A percentile compares a stretch with the other conserved stretches of the same genome.
phyloP scores from a whole-genome alignment of 192 early-diverging fungal genomes.

The Rhizophagus sp. region DNA sequence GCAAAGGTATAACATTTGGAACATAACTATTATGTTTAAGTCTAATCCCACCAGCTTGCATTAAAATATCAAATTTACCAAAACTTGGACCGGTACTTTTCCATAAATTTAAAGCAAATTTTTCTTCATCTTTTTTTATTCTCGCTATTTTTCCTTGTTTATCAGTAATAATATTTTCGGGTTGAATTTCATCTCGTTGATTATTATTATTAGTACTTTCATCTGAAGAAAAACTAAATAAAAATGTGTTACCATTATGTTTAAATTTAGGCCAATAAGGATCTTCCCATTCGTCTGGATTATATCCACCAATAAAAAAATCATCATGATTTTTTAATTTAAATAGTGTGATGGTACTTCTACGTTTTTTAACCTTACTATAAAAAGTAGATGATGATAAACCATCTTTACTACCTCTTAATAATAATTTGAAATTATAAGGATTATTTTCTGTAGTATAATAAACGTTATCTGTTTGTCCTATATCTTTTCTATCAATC shows the following conservation, averaged over 20 bases:
- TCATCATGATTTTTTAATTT: slow-evolving; percentile 4
- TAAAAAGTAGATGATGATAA: slow-evolving; percentile 9
- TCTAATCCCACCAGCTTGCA: neutral
- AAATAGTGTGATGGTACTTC: neutral
- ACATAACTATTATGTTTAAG: slow-evolving; percentile 16
- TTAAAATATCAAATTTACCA: slow-evolving; percentile 23
- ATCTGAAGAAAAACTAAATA: neutral
- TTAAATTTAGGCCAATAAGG: slow-evolving; percentile 13
- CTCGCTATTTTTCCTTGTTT: slow-evolving; percentile 6
- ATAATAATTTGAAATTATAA: slow-evolving; percentile 22
- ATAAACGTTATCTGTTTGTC: neutral
- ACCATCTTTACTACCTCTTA: slow-evolving; percentile 25
- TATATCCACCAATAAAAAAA: slow-evolving; percentile 25
- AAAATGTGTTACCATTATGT: neutral
- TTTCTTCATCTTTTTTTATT: neutral
- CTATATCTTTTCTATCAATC: slow-evolving; percentile 23
- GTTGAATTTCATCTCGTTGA: neutral
- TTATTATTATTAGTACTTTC: too few species aligned
- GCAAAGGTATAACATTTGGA: neutral
- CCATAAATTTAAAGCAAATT: slow-evolving; percentile 16
- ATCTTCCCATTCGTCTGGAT: slow-evolving; percentile 7
- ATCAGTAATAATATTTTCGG: neutral
- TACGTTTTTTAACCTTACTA: neutral
- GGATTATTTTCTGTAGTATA: slow-evolving; percentile 6
- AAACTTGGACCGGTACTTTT: slow-evolving; percentile 13